Base-by-base conservation (phyloP, 106 monocot species). In the Posidonia australis region DNA sequence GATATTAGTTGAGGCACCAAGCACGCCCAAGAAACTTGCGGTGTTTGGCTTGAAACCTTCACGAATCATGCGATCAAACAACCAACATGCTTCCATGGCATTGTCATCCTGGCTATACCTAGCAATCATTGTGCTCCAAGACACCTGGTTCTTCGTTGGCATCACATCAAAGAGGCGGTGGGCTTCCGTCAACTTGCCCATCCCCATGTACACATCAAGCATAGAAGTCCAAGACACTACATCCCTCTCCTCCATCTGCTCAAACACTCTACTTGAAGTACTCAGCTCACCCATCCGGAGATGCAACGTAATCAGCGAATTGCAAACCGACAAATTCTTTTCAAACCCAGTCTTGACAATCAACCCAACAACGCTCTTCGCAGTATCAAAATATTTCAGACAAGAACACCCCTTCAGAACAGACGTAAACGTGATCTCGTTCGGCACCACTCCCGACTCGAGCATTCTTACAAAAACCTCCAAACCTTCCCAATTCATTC, bases 161-260 rank as follows among this genome's bases (percentile, higher is more conserved):
- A 84, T 88, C 10, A 62, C 74, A 21, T 84, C 79, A 30, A 88
- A 84, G 1, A 84, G 26, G 13, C 7, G 26, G 0, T 66, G 66
- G 10, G 81, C 84, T 63, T 67, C 76, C 55, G 53, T 61, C 24
- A 81, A 20, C 36, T 84, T 79, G 4, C 84, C 88, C 41, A 54
- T 62, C 43, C 74, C 59, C 13, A 77, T 81, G 77, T 73, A 78
- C 84, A 54, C 78, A 75, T 25, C 66, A 24, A 88, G 77, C 23
- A 79, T 31, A 0, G 81, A 65, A 19, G 88, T 88, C 88, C 88
- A 88, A 1, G 88, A 74, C 10, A 88, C 71, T 3, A 81, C 83
- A 62, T 83, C 88, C 61, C 67, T 81, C 41, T 73, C 73, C 46
- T 52, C 53, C 88, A 88, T 84, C 23, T 58, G 56, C 53, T 87